Evolutionary conservation across 768 basidiomycete species (phyloP), one percentile per base, ranked within the genome.

Genomic region (Tricholomella constricta): DNA sequence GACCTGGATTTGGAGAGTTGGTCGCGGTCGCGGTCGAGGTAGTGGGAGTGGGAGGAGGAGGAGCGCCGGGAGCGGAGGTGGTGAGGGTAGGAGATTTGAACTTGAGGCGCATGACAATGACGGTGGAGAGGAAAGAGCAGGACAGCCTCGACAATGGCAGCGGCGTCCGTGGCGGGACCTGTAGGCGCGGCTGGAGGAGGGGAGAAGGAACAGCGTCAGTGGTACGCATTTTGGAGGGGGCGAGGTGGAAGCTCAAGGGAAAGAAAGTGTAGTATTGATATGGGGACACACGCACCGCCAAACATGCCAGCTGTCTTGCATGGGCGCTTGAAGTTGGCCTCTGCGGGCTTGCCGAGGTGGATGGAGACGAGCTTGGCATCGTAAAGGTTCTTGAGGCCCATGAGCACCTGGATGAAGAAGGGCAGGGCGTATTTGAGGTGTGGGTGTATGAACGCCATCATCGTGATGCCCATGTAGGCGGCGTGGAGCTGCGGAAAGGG

Each of bases 391-490:
- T 99, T 98, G 65, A 97, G 52, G n/a, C 91, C 91, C 93, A 96
- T 97, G 60, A 99, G 81, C 12, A 83, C 83, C 70, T 98, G 83
- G n/a, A n/a, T n/a, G n/a, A n/a, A n/a, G n/a, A n/a, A n/a, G n/a
- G n/a, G n/a, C n/a, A n/a, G 6, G 96, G 96, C 66, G 81, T 91
- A 98, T 68, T 90, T 85, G 75, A 98, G 77, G 82, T 98, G 98
- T 47, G 89, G 56, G 75, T 99, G 96, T 77, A 98, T 85, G 79
- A 94, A 88, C 52, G 65, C 79, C 89, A 95, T 94, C 87, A 93
- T 91, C 45, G 85, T 88, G 63, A 93, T 70, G 57, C 88, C 87
- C 70, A 84, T n/a, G 71, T 80, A 89, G 8, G 76, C 81, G n/a
- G 78, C 74, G 35, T 84, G 84, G 54, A 89, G 78, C 85, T 87